Base-by-base conservation (phyloP, 768 basidiomycete species). In the Tylopilus balloui region DNA sequence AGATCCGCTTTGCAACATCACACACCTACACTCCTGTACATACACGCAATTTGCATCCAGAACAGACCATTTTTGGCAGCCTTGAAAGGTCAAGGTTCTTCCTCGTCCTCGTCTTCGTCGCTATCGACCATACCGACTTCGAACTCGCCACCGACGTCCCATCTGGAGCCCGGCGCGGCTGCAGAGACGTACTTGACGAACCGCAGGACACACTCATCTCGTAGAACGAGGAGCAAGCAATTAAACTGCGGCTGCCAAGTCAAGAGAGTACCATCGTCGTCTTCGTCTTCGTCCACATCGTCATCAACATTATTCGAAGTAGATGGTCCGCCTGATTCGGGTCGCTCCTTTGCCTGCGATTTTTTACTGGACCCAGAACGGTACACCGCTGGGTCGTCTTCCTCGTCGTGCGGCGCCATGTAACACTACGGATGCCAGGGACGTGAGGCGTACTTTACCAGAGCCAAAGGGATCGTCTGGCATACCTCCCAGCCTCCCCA, bases 101-200 rank as follows among this genome's bases (percentile, higher is more conserved):
- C 53, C n/a, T 65, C 44, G 6, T 45, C 44, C 2, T 36, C 44
- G 6, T 24, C 64, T 2, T 76, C 78, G 1, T 74, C 80, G 9
- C 79, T 78, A 1, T 86, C 79, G 20, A 91, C 64, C 73, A 86
- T 81, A 3, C 90, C 92, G 10, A 96, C 84, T 61, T 92, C 91
- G 65, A 87, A 97, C 70, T 98, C 95, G 4, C 84, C 86, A 54
- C 84, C 90, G 11, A 97, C 71, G 64, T 98, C 95, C 92, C 92
- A 98, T 46, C 95, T 74, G 24, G 90, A 92, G 9, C 92, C 91
- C 44, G 84, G 81, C 0, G 95, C 95, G 1, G 84, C 82, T 14
- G 89, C 90, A 23, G 88, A 88, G 17, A 97, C 81, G 60, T 98
- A 98, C 66, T 97, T 98, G 54, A 94, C 91, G 65, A 97, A 98